Conservation (phyloP, 129 eudicot genomes). For the Saposhnikovia divaricata region DNA sequence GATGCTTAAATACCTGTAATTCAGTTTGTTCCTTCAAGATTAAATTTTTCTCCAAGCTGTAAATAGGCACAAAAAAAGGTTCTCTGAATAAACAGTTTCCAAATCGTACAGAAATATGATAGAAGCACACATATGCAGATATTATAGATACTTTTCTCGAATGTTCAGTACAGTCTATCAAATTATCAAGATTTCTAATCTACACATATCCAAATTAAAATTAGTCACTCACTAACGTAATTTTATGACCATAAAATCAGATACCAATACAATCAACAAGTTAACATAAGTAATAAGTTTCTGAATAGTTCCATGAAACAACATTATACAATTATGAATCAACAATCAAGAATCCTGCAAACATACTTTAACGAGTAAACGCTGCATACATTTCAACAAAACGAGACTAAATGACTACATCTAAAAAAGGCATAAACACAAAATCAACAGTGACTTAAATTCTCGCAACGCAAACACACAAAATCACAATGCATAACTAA, state of each 20-base stretch:
- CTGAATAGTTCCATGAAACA: not conserved
- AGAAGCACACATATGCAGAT: not conserved
- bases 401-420: too few species aligned
- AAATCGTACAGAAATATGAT: not conserved
- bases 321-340: not conserved
- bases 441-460: too few species aligned
- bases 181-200: not conserved
- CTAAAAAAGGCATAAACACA: too few species aligned
- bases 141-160: not conserved
- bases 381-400: too few species aligned
- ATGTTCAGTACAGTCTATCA: not conserved
- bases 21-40: constrained; percentile 58
- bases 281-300: not conserved
- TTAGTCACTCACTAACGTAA: not conserved
- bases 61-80: constrained; percentile 4
- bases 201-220: not conserved
- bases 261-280: not conserved
- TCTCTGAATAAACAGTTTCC: not conserved
- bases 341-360: not conserved
- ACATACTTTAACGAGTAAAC: too few species aligned
- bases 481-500: too few species aligned
- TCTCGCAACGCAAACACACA: too few species aligned
- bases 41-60: constrained; percentile 66
- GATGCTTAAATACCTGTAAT: constrained; percentile 54
- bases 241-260: not conserved